A percentile compares a stretch with the other conserved stretches of the same genome.
phyloP scores from a whole-genome alignment of 1,284 basidiomycete species.

The Trichosporon coremiiforme region DNA sequence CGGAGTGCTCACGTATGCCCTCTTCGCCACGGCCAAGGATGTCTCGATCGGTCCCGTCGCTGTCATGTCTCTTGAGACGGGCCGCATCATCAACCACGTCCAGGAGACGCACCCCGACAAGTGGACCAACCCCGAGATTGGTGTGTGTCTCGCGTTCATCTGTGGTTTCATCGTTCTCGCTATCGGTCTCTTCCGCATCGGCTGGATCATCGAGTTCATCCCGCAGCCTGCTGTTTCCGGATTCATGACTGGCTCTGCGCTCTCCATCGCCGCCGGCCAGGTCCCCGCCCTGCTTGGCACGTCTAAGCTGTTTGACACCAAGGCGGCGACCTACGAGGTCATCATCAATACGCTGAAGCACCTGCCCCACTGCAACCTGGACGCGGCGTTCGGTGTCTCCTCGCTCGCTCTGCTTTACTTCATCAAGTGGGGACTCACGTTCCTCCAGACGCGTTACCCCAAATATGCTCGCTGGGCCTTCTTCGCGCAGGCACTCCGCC shows the following conservation, averaged over 20 bases:
- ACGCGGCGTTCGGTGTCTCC: conserved; percentile 86
- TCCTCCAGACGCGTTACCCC: conserved; percentile 69
- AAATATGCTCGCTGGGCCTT: conserved; percentile 74
- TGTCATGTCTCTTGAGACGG: conserved; percentile 88
- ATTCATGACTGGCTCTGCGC: conserved; percentile 77
- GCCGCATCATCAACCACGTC: conserved; percentile 75
- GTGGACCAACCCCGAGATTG: conserved; percentile 74
- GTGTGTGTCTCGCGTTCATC: conserved; percentile 80
- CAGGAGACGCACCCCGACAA: conserved; percentile 56
- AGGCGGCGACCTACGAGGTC: conserved; percentile 79
- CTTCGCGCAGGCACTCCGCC: conserved; percentile 80
- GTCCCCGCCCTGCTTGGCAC: conserved; percentile 84
- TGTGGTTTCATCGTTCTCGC: conserved; percentile 91
- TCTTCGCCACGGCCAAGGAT: conserved; percentile 83
- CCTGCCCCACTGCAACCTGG: conserved; percentile 65
- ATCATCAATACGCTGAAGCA: conserved; percentile 93
- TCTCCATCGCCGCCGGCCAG: conserved; percentile 83
- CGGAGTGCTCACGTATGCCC: conserved; percentile 60
- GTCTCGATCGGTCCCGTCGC: conserved; percentile 95
- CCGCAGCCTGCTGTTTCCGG: conserved; percentile 81
- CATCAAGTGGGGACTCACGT: conserved; percentile 70
- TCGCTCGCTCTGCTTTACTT: conserved; percentile 66
- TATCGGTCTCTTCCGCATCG: conserved; percentile 86
- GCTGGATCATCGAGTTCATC: conserved; percentile 94
- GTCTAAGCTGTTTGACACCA: conserved; percentile 71